A percentile compares a stretch with the other conserved stretches of the same genome.
phyloP scores from a whole-genome alignment of 176 grass and related monocot genomes.

The Saccharum spontaneum region DNA sequence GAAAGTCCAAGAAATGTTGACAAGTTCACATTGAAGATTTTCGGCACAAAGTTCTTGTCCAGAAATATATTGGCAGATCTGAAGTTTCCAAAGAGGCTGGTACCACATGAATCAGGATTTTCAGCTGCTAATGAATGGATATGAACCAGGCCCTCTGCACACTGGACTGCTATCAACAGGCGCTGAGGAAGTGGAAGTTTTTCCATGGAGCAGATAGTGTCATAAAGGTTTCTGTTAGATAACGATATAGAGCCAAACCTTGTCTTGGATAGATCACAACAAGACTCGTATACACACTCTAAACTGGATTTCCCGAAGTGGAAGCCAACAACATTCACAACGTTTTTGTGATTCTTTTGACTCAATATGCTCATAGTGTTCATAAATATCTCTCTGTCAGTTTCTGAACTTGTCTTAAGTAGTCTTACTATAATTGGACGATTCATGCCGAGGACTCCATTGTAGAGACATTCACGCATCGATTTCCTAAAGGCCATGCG shows the following conservation, averaged over 20 bases:
- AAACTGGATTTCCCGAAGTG: not conserved
- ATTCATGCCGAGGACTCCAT: not conserved
- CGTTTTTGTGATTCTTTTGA: not conserved
- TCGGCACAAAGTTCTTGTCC: not conserved
- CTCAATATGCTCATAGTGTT: not conserved
- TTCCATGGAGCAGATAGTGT: not conserved
- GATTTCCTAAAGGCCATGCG: not conserved
- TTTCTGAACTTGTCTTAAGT: not conserved
- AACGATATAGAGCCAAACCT: not conserved
- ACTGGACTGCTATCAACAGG: not conserved
- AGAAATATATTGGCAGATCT: slow-evolving; percentile 8
- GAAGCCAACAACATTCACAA: slow-evolving; percentile 2
- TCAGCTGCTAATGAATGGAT: slow-evolving; percentile 6
- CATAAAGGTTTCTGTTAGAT: slow-evolving; percentile 1
- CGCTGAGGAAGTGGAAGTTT: not conserved
- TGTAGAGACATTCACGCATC: not conserved
- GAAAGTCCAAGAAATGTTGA: not conserved
- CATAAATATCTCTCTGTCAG: not conserved
- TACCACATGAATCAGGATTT: not conserved
- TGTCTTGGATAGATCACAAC: not conserved
- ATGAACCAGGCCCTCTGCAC: slow-evolving; percentile 13
- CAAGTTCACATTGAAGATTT: not conserved
- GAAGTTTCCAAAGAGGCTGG: not conserved
- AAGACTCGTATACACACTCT: not conserved
- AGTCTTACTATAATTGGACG: not conserved